phyloP scores from a whole-genome alignment of 192 early-diverging fungal species.

The Mycoemilia scoparia region DNA sequence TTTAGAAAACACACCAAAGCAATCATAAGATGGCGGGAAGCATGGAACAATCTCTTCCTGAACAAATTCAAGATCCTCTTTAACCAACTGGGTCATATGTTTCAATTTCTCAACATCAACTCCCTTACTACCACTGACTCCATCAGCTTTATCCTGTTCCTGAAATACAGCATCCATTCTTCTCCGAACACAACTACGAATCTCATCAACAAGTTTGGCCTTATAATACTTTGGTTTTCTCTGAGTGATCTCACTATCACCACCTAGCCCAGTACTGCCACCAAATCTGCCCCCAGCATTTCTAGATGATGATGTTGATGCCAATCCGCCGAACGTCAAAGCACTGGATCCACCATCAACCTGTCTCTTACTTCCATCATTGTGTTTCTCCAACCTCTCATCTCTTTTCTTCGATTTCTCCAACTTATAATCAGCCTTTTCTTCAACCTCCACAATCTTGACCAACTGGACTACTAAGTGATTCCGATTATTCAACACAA shows the following conservation, averaged over 20 bases:
- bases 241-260: slow-evolving; percentile 6
- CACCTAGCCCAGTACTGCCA: slow-evolving; percentile 3
- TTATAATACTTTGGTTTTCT: slow-evolving; percentile 27
- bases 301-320: too few species aligned
- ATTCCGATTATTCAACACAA: slow-evolving; percentile 49
- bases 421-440: slow-evolving; percentile 49
- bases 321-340: too few species aligned
- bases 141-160: slow-evolving; percentile 26
- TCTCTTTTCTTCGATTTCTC: slow-evolving; percentile 16
- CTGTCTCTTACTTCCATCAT: too few species aligned
- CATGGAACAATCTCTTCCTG: slow-evolving; percentile 71
- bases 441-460: slow-evolving; percentile 91
- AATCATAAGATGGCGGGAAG: slow-evolving; percentile 80
- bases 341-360: too few species aligned
- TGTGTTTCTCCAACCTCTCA: too few species aligned
- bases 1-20: slow-evolving; percentile 87
- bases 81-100: slow-evolving; percentile 57
- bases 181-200: slow-evolving; percentile 12
- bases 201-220: slow-evolving; percentile 21
- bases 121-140: too few species aligned
- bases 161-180: slow-evolving; percentile 36
- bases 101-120: too few species aligned
- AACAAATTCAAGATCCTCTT: slow-evolving; percentile 76
- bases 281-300: too few species aligned
- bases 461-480: slow-evolving; percentile 71